These are phyloP conservation scores for Aspergillus sp. DNA, from an alignment of 2,329 filamentous ascomycete species.

Conservation along the genomic window DNA sequence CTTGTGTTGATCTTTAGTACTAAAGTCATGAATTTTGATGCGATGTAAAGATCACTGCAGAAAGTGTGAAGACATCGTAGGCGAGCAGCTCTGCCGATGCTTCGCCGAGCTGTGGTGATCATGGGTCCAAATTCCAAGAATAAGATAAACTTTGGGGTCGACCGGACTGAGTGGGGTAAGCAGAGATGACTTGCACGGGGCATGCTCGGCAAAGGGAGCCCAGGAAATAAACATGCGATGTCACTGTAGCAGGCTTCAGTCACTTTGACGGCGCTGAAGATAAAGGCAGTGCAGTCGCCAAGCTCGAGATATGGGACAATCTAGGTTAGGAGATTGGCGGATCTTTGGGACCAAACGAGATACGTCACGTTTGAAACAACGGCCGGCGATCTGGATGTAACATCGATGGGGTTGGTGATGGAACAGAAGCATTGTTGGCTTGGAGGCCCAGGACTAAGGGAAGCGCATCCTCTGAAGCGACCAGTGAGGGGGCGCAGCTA, in stretches of 20 bases:
- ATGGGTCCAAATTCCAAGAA: not conserved
- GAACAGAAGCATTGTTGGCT: conserved; percentile 15
- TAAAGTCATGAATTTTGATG: not conserved
- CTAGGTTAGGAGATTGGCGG: not conserved
- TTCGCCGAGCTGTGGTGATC: not conserved
- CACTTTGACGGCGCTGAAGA: not conserved
- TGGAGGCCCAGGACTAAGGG: conserved; percentile 6
- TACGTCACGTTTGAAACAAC: not conserved
- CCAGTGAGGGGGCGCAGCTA: conserved; percentile 4
- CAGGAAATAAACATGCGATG: not conserved
- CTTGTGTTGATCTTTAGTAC: not conserved
- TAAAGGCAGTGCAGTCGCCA: conserved; percentile 2
- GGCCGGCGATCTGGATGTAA: conserved; percentile 9
- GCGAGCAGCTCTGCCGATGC: not conserved
- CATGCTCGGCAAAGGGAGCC: not conserved
- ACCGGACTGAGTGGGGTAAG: not conserved
- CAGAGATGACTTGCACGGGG: not conserved
- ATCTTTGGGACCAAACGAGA: not conserved
- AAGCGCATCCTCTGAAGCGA: not conserved
- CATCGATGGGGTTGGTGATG: conserved; percentile 9
- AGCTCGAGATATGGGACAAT: not conserved
- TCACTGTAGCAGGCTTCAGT: conserved; percentile 4
- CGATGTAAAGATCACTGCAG: not conserved
- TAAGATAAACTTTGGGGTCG: not conserved
- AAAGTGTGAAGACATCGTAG: not conserved